phyloP scores from a whole-genome alignment of 352 stramenopile species.

The Thraustochytrium sp. region DNA sequence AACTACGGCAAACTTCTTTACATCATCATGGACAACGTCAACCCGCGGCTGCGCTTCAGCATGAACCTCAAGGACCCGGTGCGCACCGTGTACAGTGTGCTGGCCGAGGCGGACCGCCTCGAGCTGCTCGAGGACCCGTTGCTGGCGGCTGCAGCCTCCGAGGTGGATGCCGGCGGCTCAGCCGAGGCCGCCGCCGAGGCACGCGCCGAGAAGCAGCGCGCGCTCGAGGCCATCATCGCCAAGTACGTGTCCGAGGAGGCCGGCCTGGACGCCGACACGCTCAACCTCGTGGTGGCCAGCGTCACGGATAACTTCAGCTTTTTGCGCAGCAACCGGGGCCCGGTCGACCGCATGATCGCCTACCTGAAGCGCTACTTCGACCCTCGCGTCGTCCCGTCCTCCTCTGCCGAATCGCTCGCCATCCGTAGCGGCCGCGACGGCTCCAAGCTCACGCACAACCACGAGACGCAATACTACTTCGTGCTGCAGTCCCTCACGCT shows the following conservation, averaged over 20 bases:
- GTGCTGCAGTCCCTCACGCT: slow-evolving; percentile 90
- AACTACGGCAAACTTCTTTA: slow-evolving; percentile 94
- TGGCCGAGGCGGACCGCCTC: slow-evolving; percentile 65
- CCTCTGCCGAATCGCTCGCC: slow-evolving; percentile 69
- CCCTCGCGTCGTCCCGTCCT: slow-evolving; percentile 71
- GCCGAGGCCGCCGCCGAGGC: slow-evolving; percentile 36
- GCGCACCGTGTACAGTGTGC: slow-evolving; percentile 76
- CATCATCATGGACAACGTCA: slow-evolving; percentile 77
- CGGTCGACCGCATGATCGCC: slow-evolving; percentile 84
- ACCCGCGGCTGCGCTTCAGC: slow-evolving; percentile 50
- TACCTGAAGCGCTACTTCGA: slow-evolving; percentile 78
- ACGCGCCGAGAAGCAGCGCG: slow-evolving; percentile 39
- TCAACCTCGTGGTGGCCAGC: slow-evolving; percentile 85
- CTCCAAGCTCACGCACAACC: slow-evolving; percentile 84
- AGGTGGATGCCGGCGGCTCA: slow-evolving; percentile 69
- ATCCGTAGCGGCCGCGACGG: slow-evolving; percentile 85
- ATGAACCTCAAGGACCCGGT: slow-evolving; percentile 58
- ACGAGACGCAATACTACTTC: slow-evolving; percentile 90
- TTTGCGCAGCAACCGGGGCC: slow-evolving; percentile 85
- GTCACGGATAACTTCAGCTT: slow-evolving; percentile 93
- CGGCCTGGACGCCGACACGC: slow-evolving; percentile 57
- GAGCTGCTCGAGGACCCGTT: slow-evolving; percentile 72
- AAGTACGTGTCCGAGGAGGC: slow-evolving; percentile 48
- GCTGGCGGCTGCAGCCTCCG: slow-evolving; percentile 85
- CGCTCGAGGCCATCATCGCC: slow-evolving; percentile 46